Base-by-base conservation (phyloP, 192 early-diverging fungal species). In the Backusella sp. region DNA sequence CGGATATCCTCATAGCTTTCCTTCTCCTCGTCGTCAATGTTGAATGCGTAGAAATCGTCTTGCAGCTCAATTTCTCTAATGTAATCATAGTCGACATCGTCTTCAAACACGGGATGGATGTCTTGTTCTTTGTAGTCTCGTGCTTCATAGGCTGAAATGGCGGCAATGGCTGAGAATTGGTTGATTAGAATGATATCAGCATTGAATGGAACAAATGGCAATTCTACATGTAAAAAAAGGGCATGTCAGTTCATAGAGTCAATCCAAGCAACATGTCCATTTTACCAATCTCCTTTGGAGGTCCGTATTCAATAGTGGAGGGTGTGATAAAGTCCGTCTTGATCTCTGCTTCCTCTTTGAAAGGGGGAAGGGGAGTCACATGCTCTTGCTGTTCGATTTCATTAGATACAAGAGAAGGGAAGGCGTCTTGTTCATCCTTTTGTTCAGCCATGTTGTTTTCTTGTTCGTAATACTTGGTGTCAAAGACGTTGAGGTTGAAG, bases 281-380 rank as follows among this genome's bases (percentile, higher is more conserved):
- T 21, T 73, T 53, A 73, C 72, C 72, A 6, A 23, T 73, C 17
- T 73, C 72, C 15, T 59, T 73, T 7, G 32, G 41, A 32, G 59
- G 62, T 19, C 39, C 73, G 68, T 44, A 74, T 59, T 73, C 72
- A 36, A 73, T 23, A 37, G 65, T 35, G 0, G 53, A 44, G 21
- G 56, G 37, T 23, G 15, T 21, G 19, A n/a, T 7, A 8, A 44
- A 23, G 32, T 74, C 59, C 28, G 53, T n/a, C 0, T 6, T 8
- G 34, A 34, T 11, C 8, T 53, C 44, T 68, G 39, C 28, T 36
- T n/a, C 15, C 0, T 26, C 15, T 8, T 14, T 28, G 3, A 42
- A 66, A 30, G 34, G 15, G 5, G 34, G 23, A 19, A 42, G 12
- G 17, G 62, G 9, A n/a, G 19, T 19, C 9, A 62, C 19, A 9